phyloP scores from a whole-genome alignment of 208 protist species.

The Acanthamoeba triangularis region DNA sequence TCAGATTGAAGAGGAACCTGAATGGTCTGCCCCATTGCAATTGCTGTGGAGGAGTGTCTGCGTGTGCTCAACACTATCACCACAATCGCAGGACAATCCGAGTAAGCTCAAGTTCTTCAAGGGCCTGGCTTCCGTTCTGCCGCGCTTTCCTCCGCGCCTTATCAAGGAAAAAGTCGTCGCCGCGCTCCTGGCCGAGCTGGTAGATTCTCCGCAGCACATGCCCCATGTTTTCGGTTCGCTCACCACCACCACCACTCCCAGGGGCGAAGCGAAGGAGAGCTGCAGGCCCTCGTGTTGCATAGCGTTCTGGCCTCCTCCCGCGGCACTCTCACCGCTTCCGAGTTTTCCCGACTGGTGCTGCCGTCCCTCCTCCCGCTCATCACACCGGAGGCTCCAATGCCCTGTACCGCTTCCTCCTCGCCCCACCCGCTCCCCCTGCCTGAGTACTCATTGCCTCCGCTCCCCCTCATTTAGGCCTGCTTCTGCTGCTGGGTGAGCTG shows the following conservation, averaged over 20 bases:
- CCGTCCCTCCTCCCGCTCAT: constrained; percentile 15
- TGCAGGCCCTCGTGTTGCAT: background rate
- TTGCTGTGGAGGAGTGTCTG: background rate
- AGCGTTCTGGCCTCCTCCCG: constrained; percentile 4
- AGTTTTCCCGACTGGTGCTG: constrained; percentile 10
- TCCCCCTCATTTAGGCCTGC: background rate
- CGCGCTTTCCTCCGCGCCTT: background rate
- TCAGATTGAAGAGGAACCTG: no score
- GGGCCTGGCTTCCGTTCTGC: background rate
- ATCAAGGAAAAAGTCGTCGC: constrained; percentile 27
- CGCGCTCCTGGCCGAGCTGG: background rate
- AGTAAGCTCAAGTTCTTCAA: constrained; percentile 63
- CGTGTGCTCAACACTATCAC: background rate
- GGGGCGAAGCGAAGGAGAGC: constrained; percentile 11
- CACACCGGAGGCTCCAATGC: background rate
- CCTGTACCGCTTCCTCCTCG: background rate
- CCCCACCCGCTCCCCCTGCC: background rate
- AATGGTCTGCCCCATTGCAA: background rate
- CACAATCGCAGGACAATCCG: background rate
- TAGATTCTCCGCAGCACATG: background rate
- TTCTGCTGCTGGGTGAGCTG: constrained; percentile 38
- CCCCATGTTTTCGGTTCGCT: no score
- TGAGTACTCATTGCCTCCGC: background rate
- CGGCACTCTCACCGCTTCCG: background rate
- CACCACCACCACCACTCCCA: background rate